Evolutionary conservation across 345 rosid genomes (phyloP), one percentile per base, ranked within the genome.

Genomic region (Balakata baccata): DNA sequence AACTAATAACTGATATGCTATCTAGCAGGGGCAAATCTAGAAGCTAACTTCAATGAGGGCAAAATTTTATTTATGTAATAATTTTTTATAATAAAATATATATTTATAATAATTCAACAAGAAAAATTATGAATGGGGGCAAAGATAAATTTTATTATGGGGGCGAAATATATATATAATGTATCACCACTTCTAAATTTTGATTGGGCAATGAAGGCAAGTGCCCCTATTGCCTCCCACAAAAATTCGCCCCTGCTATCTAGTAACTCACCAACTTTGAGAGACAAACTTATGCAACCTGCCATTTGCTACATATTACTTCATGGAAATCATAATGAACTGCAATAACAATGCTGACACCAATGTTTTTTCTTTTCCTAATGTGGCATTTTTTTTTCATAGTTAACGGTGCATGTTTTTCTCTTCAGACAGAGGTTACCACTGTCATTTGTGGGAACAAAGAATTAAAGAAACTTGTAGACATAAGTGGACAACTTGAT

Each of bases 361-460:
- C 16, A 50, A 11, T 46, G 51, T 13, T 13, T 29, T 47, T 1
- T 17, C 50, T 20, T 11, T 3, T 71, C 38, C 50, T 23, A 20
- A 37, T 38, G 37, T 14, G 22, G 16, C n/a, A n/a, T n/a, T n/a
- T n/a, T 0, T 65, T 58, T 17, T 18, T 47, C 43, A n/a, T 14
- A 54, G 69, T 22, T 34, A 34, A 53, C 50, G 64, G 29, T 43
- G 17, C 49, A 4, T 74, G 45, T 67, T 76, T 80, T 75, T 43
- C 69, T 68, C 52, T 74, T 45, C 84, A 96, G 99, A 96, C 99
- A 25, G 97, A 90, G 85, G 98, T 86, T 71, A 91, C 96, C 39
- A 93, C 98, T 17, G 95, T 96, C 66, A 90, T 93, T 69, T 91
- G 97, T 78, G 98, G 94, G 77, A 80, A 71, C 84, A 93, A 88